Percentiles rank a stretch among this genome's conserved stretches.
Evolutionary conservation across 805 yeast species (phyloP).

Genomic region (Hanseniaspora taiwanica): DNA sequence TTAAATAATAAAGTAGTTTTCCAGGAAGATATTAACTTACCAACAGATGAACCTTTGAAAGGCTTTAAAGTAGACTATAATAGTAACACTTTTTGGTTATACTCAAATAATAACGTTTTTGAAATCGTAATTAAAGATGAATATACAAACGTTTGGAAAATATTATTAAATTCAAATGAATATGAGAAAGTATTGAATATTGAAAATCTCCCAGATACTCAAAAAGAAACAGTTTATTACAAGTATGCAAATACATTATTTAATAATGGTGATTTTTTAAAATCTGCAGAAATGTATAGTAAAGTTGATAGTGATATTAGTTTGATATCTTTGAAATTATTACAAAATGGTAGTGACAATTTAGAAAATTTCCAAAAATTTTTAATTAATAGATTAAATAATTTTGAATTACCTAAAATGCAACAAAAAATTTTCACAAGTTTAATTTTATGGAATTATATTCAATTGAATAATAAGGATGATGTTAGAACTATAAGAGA

Average conservation of each 20-base stretch:
- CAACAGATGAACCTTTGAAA: slow-evolving; percentile 25
- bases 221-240: slow-evolving; percentile 36
- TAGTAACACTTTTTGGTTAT: slow-evolving; percentile 60
- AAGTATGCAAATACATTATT: slow-evolving; percentile 42
- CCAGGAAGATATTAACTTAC: slow-evolving; percentile 27
- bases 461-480: slow-evolving; percentile 1
- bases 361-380: slow-evolving; percentile 30
- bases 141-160: slow-evolving; percentile 60
- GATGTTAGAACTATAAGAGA: slow-evolving; percentile 5
- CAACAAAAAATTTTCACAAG: slow-evolving; percentile 22
- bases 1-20: slow-evolving; percentile 36
- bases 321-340: slow-evolving; percentile 41
- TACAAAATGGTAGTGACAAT: slow-evolving; percentile 29
- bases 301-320: slow-evolving; percentile 23
- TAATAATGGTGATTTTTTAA: slow-evolving; percentile 14
- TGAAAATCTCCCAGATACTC: slow-evolving; percentile 22
- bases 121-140: slow-evolving; percentile 67
- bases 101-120: slow-evolving; percentile 42
- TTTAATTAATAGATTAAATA: neutral
- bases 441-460: slow-evolving; percentile 26
- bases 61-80: slow-evolving; percentile 39
- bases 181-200: slow-evolving; percentile 55
- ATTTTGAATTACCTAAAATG: slow-evolving; percentile 10
- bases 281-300: slow-evolving; percentile 51
- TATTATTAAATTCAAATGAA: slow-evolving; percentile 34